A percentile compares a stretch with the other conserved stretches of the same genome.
Conservation (phyloP, 192 early-diverging fungal genomes). For the Coemansia sp. region DNA sequence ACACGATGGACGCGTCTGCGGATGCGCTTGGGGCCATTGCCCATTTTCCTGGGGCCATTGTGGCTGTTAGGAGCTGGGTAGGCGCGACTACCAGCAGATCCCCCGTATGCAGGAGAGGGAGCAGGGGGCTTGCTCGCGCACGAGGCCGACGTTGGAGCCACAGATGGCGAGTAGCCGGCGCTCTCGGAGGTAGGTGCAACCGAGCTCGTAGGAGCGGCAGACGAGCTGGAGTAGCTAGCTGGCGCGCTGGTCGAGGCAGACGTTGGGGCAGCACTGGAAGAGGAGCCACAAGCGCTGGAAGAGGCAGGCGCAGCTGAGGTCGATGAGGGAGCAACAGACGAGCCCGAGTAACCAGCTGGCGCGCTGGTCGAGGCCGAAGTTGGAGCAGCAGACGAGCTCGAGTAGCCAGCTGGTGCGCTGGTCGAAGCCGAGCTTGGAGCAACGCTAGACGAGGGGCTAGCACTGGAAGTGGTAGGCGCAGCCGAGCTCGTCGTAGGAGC, state of each 20-base stretch:
- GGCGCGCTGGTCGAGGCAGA: not conserved
- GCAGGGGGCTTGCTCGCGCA: not conserved
- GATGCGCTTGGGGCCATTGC: slow-evolving; percentile 6
- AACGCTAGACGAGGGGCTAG: too few species aligned
- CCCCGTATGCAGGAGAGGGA: not conserved
- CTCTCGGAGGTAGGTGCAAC: not conserved
- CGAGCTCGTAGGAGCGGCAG: not conserved
- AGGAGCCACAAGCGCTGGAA: not conserved
- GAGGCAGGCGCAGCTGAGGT: not conserved
- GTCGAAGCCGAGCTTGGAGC: too few species aligned
- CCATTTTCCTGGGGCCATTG: not conserved
- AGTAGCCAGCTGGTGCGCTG: not conserved
- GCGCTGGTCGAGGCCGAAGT: not conserved
- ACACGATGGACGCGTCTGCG: slow-evolving; percentile 21
- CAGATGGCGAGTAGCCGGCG: not conserved
- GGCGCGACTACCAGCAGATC: not conserved
- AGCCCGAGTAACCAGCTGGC: not conserved
- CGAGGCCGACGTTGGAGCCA: not conserved
- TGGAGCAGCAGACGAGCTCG: not conserved
- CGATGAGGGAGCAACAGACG: not conserved
- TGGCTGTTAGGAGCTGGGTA: not conserved
- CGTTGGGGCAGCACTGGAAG: too few species aligned
- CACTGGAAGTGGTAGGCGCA: too few species aligned
- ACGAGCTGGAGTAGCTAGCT: too few species aligned
- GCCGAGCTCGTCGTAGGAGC: too few species aligned